Evolutionary conservation across 2,329 filamentous ascomycete species (phyloP).

Genomic region (Fonsecaea pedrosoi): DNA sequence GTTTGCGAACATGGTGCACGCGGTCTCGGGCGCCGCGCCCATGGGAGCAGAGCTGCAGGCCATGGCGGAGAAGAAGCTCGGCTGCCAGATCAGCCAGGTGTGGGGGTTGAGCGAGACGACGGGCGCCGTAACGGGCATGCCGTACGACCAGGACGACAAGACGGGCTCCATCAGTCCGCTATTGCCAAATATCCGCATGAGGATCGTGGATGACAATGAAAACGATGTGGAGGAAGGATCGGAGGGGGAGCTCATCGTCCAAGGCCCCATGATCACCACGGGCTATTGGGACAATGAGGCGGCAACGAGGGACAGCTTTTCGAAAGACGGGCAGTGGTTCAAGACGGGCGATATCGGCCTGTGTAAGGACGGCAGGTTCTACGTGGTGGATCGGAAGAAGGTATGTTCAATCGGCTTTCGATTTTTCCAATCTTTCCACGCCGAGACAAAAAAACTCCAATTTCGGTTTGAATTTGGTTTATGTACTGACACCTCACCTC

Average conservation of each 20-base stretch:
- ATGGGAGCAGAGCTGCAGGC: slow-evolving; percentile 62
- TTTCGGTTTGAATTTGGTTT: too few species aligned
- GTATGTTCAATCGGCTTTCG: slow-evolving; percentile 34
- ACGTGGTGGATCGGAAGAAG: slow-evolving; percentile 85
- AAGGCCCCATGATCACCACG: slow-evolving; percentile 59
- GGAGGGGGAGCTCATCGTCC: slow-evolving; percentile 66
- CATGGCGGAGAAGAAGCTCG: slow-evolving; percentile 59
- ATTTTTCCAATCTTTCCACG: background rate
- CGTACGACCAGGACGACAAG: slow-evolving; percentile 35
- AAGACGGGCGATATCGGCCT: slow-evolving; percentile 87
- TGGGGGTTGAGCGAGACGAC: slow-evolving; percentile 40
- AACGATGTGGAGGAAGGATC: slow-evolving; percentile 50
- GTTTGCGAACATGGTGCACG: slow-evolving; percentile 58
- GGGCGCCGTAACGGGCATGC: slow-evolving; percentile 37
- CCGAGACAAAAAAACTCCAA: background rate
- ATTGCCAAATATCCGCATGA: slow-evolving; percentile 35
- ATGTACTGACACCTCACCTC: slow-evolving; percentile 52
- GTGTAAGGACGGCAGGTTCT: slow-evolving; percentile 79
- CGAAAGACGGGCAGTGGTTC: slow-evolving; percentile 74
- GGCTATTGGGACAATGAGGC: slow-evolving; percentile 43
- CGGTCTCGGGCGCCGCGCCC: slow-evolving; percentile 63
- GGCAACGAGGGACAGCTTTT: slow-evolving; percentile 41
- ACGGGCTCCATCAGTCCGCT: slow-evolving; percentile 35
- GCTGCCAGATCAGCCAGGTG: slow-evolving; percentile 38
- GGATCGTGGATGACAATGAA: slow-evolving; percentile 38